Conservation (phyloP, 2,329 filamentous ascomycete genomes). For the Exophiala dermatitidis region DNA sequence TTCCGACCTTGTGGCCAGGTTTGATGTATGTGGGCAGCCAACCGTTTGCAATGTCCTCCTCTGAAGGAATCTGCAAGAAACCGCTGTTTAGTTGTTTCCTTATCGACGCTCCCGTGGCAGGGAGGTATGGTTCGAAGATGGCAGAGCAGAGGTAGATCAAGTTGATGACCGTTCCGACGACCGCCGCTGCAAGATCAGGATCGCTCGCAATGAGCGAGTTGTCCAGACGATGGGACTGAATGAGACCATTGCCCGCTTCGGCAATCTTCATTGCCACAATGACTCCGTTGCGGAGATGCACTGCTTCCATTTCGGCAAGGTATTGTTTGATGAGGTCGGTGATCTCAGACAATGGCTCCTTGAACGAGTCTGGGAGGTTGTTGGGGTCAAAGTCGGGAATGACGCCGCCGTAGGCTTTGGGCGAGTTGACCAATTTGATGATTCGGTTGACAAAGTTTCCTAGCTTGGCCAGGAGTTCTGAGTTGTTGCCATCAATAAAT, state of each 20-base stretch:
- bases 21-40: slow-evolving; percentile 57
- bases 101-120: slow-evolving; percentile 67
- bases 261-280: slow-evolving; percentile 50
- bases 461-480: slow-evolving; percentile 68
- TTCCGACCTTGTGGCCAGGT: slow-evolving; percentile 72
- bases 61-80: slow-evolving; percentile 53
- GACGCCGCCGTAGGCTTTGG: slow-evolving; percentile 59
- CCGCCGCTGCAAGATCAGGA: slow-evolving; percentile 52
- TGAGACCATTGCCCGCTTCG: slow-evolving; percentile 52
- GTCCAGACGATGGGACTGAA: slow-evolving; percentile 56
- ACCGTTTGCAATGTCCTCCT: slow-evolving; percentile 44
- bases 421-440: slow-evolving; percentile 65
- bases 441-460: slow-evolving; percentile 67
- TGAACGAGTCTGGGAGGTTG: slow-evolving; percentile 36
- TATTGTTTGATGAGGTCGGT: slow-evolving; percentile 51
- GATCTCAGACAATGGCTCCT: slow-evolving; percentile 39
- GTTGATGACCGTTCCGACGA: slow-evolving; percentile 74
- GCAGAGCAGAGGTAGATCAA: slow-evolving; percentile 74
- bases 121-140: slow-evolving; percentile 77
- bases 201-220: slow-evolving; percentile 54
- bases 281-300: slow-evolving; percentile 53
- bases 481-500: slow-evolving; percentile 81
- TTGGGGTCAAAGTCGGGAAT: slow-evolving; percentile 53
- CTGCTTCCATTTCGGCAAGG: slow-evolving; percentile 51
- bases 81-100: slow-evolving; percentile 64